These are phyloP conservation scores for Rhytidhysteron rufulum DNA, from an alignment of 2,329 filamentous ascomycete genomes.

Conservation along the genomic window DNA sequence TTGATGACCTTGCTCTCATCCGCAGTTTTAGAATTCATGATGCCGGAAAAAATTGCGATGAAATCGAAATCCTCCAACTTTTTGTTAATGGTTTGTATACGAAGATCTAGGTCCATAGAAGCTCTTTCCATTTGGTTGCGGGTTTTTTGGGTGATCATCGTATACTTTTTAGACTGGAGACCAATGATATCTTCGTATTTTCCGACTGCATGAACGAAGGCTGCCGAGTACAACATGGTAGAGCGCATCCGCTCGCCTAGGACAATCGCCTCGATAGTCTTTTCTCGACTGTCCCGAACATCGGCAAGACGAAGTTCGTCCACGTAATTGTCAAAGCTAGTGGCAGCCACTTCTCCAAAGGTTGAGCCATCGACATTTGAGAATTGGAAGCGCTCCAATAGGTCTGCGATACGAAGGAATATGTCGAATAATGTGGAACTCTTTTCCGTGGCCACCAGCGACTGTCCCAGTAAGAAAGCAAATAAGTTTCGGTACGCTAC, in stretches of 20 bases:
- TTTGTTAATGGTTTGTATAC: conserved; percentile 65
- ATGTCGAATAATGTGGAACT: conserved; percentile 56
- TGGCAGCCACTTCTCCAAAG: conserved; percentile 58
- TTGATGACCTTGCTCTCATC: conserved; percentile 72
- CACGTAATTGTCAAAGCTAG: conserved; percentile 70
- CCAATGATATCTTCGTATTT: conserved; percentile 73
- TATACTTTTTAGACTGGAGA: conserved; percentile 65
- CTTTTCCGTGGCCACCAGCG: conserved; percentile 55
- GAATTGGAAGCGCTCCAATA: conserved; percentile 57
- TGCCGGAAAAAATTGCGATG: conserved; percentile 80
- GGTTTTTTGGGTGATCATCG: conserved; percentile 66
- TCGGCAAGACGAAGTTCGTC: conserved; percentile 75
- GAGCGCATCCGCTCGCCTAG: conserved; percentile 84
- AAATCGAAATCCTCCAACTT: conserved; percentile 89
- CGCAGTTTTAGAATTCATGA: conserved; percentile 77
- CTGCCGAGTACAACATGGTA: conserved; percentile 79
- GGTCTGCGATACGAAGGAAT: conserved; percentile 57
- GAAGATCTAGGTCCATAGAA: conserved; percentile 71
- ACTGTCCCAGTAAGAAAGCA: conserved; percentile 60
- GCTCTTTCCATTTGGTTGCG: conserved; percentile 78
- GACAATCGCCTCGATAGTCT: conserved; percentile 85
- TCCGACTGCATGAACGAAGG: conserved; percentile 85
- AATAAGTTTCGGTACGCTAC: conserved; percentile 61
- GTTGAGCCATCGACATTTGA: conserved; percentile 60
- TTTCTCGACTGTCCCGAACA: conserved; percentile 76